Evolutionary conservation across 805 yeast genomes (phyloP), one percentile per base, ranked within the genome.

Genomic region (Metschnikowia cubensis): DNA sequence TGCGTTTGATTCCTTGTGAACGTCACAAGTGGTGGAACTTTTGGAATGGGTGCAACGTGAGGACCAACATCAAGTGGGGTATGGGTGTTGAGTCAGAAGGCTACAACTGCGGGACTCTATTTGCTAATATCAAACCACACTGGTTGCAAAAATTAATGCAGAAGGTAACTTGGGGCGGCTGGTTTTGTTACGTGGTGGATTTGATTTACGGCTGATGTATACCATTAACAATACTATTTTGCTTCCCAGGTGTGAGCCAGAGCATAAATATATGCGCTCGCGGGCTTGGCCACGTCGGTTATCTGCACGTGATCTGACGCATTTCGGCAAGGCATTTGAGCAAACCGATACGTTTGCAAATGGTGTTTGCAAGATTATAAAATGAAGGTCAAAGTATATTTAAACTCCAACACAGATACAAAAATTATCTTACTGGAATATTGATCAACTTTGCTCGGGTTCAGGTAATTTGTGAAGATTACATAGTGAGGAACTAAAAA

Each of bases 11-110:
- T 14, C 83, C 94, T 1, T 92, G 99, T 64, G 95, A 90, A 63
- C 70, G 91, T 34, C 75, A 82, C 53, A 90, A 89, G 64, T 89
- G 97, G 97, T 92, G 96, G 94, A 91, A 92, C 62, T 76, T 89
- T 58, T 79, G 89, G 82, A 77, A 81, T 50, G 85, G 89, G 2
- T 92, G 99, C 69, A 86, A 86, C 10, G 82, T 91, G 6, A 74
- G 96, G 50, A 75, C 80, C 48, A 81, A 82, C 58, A 80, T 85
- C 47, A 83, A 86, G 54, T 80, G 85, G 74, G 98, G 97, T 0
- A 81, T 85, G 56, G 98, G 98, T 2, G 79, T 89, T 8, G 97
- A 92, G 62, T 80, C 84, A 53, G 96, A 90, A 64, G 92, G 90
- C 2, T 87, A 85, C 55, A 79, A 85, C 54, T 90, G 97, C 66